Evolutionary conservation across 2,329 filamentous ascomycete species (phyloP), one percentile per base, ranked within the genome.

Genomic region (Cladosporium halotolerans): DNA sequence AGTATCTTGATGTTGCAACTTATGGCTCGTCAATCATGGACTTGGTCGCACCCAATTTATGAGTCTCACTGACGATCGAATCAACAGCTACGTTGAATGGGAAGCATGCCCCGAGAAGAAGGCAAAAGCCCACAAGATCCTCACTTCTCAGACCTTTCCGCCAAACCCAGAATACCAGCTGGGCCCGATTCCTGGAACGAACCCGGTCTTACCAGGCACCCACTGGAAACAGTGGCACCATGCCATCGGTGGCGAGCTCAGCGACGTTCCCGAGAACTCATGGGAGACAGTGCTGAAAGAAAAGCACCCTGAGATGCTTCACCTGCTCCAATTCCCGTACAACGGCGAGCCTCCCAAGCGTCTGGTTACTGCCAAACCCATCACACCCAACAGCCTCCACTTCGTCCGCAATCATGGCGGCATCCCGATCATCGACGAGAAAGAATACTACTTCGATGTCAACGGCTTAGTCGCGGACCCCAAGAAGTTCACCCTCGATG

Each of bases 371-470:
- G 70, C 73, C 8, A 72, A 75, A 36, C 61, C 65, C 0, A 71
- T 84, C 46, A 85, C 82, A 0, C 73, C 75, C 0, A 84, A 82
- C 42, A 53, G 67, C 2, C 63, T 73, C 2, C 79, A 82, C 53
- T 85, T 83, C 55, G 79, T 85, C 0, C 71, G 82, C 8, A 85
- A 85, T 52, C 82, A 85, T 53, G 81, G 82, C 4, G 81, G 82
- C 0, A 80, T 85, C 19, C 82, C 82, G 0, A 65, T 74, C 4
- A 82, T 84, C 47, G 72, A 82, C 6, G 68, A 73, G 4, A 70
- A 77, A 0, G 70, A 73, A 4, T 81, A 68, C 56, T 72, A 66
- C 14, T 69, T 81, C 9, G 62, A 63, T 1, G 60, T 84, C 3
- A 77, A 80, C 45, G 80, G 80, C 0, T 68, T 81, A 0, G 81